These are phyloP conservation scores for Cryptococcus hybrid DNA, from an alignment of 1,284 basidiomycete species.

Conservation along the genomic window DNA sequence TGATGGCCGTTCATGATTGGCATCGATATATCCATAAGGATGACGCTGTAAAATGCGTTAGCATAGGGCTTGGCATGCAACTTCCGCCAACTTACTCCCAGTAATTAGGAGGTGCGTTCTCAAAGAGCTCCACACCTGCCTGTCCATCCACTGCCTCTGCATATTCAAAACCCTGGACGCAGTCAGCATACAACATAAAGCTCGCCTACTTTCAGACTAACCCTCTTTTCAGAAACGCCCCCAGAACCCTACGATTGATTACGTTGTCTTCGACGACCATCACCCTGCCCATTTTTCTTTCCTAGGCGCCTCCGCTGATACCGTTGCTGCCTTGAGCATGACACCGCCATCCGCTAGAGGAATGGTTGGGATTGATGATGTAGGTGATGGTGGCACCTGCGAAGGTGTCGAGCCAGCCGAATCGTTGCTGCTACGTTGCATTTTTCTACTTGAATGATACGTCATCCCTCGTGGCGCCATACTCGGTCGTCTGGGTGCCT, in stretches of 20 bases:
- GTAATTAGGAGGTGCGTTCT: conserved; percentile 59
- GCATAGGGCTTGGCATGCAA: not conserved
- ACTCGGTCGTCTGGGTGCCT: conserved; percentile 25
- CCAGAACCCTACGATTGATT: conserved; percentile 56
- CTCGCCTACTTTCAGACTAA: conserved; percentile 43
- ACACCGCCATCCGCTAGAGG: conserved; percentile 54
- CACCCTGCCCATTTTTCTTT: conserved; percentile 58
- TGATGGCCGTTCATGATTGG: conserved; percentile 84
- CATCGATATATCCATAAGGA: conserved; percentile 90
- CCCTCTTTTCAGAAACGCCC: conserved; percentile 77
- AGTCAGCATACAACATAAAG: not conserved
- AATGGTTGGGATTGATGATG: conserved; percentile 50
- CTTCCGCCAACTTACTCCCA: conserved; percentile 59
- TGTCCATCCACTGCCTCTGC: conserved; percentile 78
- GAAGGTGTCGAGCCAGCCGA: conserved; percentile 11
- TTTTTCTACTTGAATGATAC: conserved; percentile 13
- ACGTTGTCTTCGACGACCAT: conserved; percentile 81
- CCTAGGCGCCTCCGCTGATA: conserved; percentile 37
- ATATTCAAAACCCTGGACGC: conserved; percentile 66
- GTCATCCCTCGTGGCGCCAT: conserved; percentile 44
- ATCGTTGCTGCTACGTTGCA: conserved; percentile 1
- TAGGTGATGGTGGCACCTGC: conserved; percentile 43
- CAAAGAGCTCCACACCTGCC: conserved; percentile 77
- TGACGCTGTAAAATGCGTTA: conserved; percentile 57
- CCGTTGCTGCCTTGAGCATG: conserved; percentile 52